Percentiles rank a stretch among this genome's conserved stretches.
Conservation (phyloP, 2,329 filamentous ascomycete genomes). For the Ceratocystis albifundus region DNA sequence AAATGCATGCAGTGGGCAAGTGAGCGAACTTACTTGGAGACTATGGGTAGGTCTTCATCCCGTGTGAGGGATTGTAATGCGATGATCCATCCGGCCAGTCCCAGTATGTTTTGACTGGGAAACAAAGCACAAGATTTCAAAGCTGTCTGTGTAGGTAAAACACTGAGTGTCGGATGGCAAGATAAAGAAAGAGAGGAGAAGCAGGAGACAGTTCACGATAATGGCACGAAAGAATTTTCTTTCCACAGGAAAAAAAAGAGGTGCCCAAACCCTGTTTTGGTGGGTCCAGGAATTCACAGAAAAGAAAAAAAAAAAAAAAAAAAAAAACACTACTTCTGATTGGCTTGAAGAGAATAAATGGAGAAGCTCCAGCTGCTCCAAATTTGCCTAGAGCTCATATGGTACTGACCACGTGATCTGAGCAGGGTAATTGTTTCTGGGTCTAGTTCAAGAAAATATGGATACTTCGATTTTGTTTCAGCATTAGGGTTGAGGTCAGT, state of each 20-base stretch:
- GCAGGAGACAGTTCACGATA: neutral
- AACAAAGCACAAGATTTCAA: conserved; percentile 4
- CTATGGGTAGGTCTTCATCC: conserved; percentile 16
- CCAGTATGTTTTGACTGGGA: conserved; percentile 15
- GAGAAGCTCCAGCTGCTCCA: neutral
- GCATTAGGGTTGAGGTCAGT: neutral
- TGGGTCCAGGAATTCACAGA: neutral
- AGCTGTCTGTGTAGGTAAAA: neutral
- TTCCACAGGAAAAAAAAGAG: neutral
- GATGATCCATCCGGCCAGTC: conserved; percentile 18
- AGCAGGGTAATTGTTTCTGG: neutral
- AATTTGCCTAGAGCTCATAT: neutral
- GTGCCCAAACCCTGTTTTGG: conserved; percentile 4
- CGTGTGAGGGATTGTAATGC: conserved; percentile 19
- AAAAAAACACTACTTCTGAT: neutral
- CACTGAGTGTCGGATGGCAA: neutral
- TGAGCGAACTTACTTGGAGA: neutral
- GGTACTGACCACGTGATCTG: neutral
- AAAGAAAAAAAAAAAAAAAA: neutral
- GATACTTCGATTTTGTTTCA: neutral
- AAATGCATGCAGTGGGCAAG: too few species aligned
- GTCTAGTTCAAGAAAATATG: neutral
- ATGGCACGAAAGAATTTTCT: neutral
- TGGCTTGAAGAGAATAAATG: neutral
- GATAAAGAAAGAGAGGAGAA: neutral